phyloP scores from a whole-genome alignment of 768 basidiomycete species.

The Pulveroboletus sp. region DNA sequence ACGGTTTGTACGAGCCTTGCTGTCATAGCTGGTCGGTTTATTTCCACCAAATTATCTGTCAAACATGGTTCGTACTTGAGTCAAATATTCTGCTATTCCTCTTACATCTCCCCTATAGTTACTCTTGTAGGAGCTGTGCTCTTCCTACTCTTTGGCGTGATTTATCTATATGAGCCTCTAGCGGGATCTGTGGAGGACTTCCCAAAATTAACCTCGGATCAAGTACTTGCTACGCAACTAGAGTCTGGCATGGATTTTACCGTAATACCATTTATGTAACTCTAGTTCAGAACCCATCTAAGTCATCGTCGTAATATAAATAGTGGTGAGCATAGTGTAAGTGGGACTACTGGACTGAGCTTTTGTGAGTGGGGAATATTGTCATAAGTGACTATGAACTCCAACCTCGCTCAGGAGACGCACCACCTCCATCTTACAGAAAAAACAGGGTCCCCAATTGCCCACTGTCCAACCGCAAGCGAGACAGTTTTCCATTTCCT shows the following conservation, averaged over 20 bases:
- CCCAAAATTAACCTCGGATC: constrained; percentile 14
- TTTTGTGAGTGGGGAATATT: no score
- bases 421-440: no score
- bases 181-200: constrained; percentile 17
- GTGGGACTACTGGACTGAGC: no score
- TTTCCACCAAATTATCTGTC: constrained; percentile 92
- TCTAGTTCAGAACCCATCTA: no score
- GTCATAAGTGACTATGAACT: no score
- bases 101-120: constrained; percentile 41
- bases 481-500: no score
- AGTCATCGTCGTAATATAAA: no score
- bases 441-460: no score
- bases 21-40: constrained; percentile 87
- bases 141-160: constrained; percentile 77
- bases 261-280: background rate
- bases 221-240: background rate
- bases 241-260: background rate
- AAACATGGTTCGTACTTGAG: constrained; percentile 65
- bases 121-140: constrained; percentile 77
- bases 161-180: constrained; percentile 70
- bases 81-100: background rate
- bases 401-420: no score
- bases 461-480: no score
- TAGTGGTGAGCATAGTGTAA: no score
- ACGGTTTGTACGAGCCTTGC: constrained; percentile 82